Evolutionary conservation across 768 basidiomycete genomes (phyloP), one percentile per base, ranked within the genome.

Genomic region (Cystobasidium tubakii): DNA sequence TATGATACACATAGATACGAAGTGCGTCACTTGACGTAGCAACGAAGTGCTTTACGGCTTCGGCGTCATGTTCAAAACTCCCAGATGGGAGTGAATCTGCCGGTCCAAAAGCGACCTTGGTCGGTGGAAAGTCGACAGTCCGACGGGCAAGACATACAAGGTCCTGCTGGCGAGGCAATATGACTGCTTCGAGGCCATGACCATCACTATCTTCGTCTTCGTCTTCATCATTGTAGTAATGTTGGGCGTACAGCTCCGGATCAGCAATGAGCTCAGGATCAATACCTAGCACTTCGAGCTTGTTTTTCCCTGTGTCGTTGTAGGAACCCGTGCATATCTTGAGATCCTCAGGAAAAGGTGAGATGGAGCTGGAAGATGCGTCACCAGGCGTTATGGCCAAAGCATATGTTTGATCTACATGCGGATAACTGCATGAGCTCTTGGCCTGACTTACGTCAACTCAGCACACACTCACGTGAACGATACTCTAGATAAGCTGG

Each of bases 11-110:
- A 50, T 50, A 60, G 9, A 60, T 34, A 15, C 57, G 57, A 60
- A 60, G 57, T 15, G 57, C 57, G 21, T 60, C 57, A 34, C 57
- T 60, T 12, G 57, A 29, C 2, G 57, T 60, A 27, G 57, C 57
- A 21, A 60, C 23, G 21, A 29, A 60, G 15, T 60, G 57, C 13
- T 12, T 60, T 7, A 27, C 25, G 21, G 2, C 6, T 25, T 60
- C 57, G 4, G 29, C 4, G 27, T 34, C 57, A 29, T 15, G 27
- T 29, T 60, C 57, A 60, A 34, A 29, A 60, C 6, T 60, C 21
- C 29, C 33, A 17, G 23, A 29, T 4, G 27, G 25, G 2, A 6
- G 57, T 4, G 33, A 10, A 60, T 15, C 23, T 29, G 25, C 15
- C 2, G 57, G 57, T 29, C 29, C 57, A 21, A 60, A 60, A 7